Conservation (phyloP, 805 yeast species). For the Kazachstania bromeliacearum region DNA sequence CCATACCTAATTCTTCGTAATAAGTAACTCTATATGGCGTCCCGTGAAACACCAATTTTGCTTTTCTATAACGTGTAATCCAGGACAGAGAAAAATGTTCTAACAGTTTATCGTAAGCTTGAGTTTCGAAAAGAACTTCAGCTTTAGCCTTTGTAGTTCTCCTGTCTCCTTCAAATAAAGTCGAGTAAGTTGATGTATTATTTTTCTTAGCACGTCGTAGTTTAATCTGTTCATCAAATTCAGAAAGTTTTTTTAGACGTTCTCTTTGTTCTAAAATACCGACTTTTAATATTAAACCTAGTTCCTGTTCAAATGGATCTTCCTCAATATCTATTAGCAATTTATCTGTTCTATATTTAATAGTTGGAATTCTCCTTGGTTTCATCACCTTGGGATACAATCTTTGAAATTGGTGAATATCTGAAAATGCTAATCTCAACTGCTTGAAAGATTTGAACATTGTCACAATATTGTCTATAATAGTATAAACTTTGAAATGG, state of each 20-base stretch:
- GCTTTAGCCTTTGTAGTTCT: background rate
- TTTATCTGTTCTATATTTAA: constrained; percentile 34
- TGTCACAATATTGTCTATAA: constrained; percentile 42
- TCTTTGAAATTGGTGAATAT: constrained; percentile 22
- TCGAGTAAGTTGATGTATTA: background rate
- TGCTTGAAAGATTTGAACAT: constrained; percentile 41
- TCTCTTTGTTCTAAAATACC: constrained; percentile 50
- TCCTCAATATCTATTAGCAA: constrained; percentile 46
- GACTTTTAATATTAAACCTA: constrained; percentile 47
- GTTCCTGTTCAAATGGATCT: constrained; percentile 56
- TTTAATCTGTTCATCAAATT: constrained; percentile 18
- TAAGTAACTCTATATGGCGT: constrained; percentile 18
- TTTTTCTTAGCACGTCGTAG: background rate
- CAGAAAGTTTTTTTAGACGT: constrained; percentile 34
- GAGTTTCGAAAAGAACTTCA: constrained; percentile 1
- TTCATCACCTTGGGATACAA: constrained; percentile 21
- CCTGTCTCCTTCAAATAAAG: background rate
- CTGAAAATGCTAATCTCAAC: constrained; percentile 34
- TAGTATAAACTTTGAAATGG: constrained; percentile 36
- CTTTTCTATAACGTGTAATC: constrained; percentile 29
- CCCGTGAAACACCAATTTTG: constrained; percentile 24
- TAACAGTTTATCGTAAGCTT: constrained; percentile 13
- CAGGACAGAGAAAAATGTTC: constrained; percentile 36
- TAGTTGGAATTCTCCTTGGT: constrained; percentile 32
- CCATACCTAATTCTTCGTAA: constrained; percentile 12